These are phyloP conservation scores for Penicillium longicatenatum DNA, from an alignment of 495 filamentous ascomycete genomes.

Conservation along the genomic window DNA sequence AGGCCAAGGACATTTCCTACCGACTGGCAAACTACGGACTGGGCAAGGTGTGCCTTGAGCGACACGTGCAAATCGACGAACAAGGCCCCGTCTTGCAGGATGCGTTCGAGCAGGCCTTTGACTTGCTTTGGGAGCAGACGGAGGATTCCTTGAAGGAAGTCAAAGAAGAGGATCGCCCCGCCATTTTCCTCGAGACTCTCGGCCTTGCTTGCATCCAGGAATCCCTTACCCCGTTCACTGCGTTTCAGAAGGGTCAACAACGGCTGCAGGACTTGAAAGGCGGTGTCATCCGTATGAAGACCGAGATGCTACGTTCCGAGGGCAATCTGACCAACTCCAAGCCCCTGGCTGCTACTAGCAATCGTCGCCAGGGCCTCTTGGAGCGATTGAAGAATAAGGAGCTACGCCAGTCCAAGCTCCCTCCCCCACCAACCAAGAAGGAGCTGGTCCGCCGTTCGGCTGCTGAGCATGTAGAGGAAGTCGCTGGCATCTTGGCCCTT, in stretches of 20 bases:
- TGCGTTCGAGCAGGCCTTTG: conserved; percentile 40
- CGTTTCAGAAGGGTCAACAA: conserved; percentile 49
- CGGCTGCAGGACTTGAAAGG: conserved; percentile 48
- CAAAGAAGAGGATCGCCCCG: conserved; percentile 27
- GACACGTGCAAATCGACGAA: conserved; percentile 29
- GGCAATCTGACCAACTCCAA: conserved; percentile 19
- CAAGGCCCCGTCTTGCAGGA: conserved; percentile 32
- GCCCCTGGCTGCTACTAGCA: conserved; percentile 31
- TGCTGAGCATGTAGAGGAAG: conserved; percentile 43
- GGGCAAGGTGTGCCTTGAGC: conserved; percentile 41
- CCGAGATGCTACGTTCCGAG: conserved; percentile 35
- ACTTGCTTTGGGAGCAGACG: conserved; percentile 42
- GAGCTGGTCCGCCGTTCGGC: conserved; percentile 41
- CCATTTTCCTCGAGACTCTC: conserved; percentile 33
- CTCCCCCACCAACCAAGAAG: conserved; percentile 46
- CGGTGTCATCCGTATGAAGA: conserved; percentile 44
- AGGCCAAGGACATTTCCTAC: conserved; percentile 26
- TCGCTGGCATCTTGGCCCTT: conserved; percentile 41
- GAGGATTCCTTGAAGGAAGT: conserved; percentile 31
- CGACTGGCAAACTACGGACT: conserved; percentile 49
- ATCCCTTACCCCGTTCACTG: conserved; percentile 43
- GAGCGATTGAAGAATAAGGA: conserved; percentile 51
- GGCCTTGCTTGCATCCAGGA: conserved; percentile 42
- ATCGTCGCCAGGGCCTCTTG: conserved; percentile 42
- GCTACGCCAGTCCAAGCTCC: conserved; percentile 45